A percentile compares a stretch with the other conserved stretches of the same genome.
Conservation (phyloP, 805 yeast species). For the Suhomyces sp. region DNA sequence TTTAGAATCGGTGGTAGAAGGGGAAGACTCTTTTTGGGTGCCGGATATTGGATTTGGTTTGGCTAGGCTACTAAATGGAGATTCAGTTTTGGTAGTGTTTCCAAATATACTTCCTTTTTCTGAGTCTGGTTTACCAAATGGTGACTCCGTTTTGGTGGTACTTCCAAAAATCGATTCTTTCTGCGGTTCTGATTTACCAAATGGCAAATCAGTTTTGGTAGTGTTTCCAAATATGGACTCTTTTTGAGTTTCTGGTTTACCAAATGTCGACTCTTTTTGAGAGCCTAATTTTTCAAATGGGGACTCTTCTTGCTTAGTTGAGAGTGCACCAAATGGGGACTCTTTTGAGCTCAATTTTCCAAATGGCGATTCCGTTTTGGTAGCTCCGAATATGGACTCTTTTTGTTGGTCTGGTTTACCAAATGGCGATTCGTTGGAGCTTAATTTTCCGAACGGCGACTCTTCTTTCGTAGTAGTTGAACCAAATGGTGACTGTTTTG, state of each 20-base stretch:
- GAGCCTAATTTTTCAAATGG: conserved; percentile 4
- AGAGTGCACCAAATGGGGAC: too few species aligned
- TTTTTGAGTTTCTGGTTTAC: conserved; percentile 3
- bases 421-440: conserved; percentile 5
- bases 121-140: background rate
- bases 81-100: background rate
- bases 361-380: conserved; percentile 9
- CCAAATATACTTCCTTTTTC: background rate
- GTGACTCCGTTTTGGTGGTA: background rate
- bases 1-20: background rate
- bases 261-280: conserved; percentile 7
- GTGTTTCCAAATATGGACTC: conserved; percentile 3
- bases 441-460: conserved; percentile 4
- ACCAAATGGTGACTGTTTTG: conserved; percentile 10
- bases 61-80: background rate
- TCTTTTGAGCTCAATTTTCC: background rate
- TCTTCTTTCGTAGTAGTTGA: background rate
- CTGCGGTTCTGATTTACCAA: background rate
- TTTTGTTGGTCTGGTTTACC: background rate
- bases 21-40: background rate
- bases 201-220: background rate
- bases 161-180: background rate
- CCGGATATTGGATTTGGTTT: background rate
- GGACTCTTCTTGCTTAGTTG: conserved; percentile 2
- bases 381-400: too few species aligned